Base-by-base conservation (phyloP, 2,329 filamentous ascomycete species). In the Clonostachys sp. region DNA sequence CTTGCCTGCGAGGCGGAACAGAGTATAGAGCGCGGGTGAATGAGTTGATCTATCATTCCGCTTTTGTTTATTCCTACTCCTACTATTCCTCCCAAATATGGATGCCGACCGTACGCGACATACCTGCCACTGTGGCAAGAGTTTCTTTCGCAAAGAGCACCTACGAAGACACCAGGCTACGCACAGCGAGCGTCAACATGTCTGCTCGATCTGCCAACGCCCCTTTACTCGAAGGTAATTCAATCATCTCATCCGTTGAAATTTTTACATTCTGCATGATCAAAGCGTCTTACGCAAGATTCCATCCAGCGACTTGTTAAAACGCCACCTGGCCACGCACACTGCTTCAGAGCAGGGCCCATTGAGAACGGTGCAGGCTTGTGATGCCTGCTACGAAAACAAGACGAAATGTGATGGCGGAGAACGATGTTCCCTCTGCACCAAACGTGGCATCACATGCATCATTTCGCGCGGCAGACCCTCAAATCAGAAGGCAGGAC, bases 321-420 rank as follows among this genome's bases (percentile, higher is more conserved):
- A 65, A 6, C 63, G 67, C 17, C 67, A 70, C 47, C 50, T 65
- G 12, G 53, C 57, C 10, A 58, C 65, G 8, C 66, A 70, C 53
- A 30, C 8, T 30, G 24, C 24, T 30, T 30, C 24, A 4, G 24
- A 30, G 4, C 60, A 61, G 6, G 59, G 61, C 6, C 61, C 64
- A 30, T 55, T 58, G 5, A 61, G 70, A 41, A 62, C 62, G 18
- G 66, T 65, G 24, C 60, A 62, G 8, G 70, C 72, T 9, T 74
- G 72, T 44, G 61, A 71, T 51, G 59, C 65, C 6, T 74, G 71
- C 24, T 71, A 70, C 44, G 57, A 63, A 14, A 71, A 66, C 49
- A 74, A 74, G 55, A 71, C 65, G 3, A 72, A 69, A 49, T 74
- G 71, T 44, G 64, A 70, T 48, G 71, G 71, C 2, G 65, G 67